Conservation (phyloP, 2,329 filamentous ascomycete genomes). For the Celoporthe dispersa region DNA sequence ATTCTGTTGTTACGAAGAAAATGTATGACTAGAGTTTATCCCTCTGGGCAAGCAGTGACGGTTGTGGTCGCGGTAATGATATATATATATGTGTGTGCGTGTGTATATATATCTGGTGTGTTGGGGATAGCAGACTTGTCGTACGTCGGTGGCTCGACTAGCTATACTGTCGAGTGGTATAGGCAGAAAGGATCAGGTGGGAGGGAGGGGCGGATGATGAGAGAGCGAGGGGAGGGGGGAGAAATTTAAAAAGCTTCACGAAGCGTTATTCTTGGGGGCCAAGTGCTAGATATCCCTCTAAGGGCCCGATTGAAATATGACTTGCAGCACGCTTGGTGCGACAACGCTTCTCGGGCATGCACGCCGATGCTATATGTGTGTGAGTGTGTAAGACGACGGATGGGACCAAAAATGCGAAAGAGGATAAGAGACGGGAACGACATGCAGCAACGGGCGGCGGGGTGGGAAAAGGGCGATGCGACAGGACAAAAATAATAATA, state of each 20-base stretch:
- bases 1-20: not conserved
- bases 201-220: not conserved
- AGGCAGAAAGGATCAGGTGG: not conserved
- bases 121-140: not conserved
- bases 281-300: not conserved
- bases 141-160: not conserved
- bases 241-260: slow-evolving; percentile 7
- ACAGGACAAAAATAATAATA: slow-evolving; percentile 8
- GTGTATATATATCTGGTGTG: not conserved
- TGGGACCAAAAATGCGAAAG: not conserved
- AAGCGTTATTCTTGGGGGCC: slow-evolving; percentile 8
- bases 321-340: slow-evolving; percentile 18
- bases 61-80: not conserved
- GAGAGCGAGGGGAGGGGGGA: not conserved
- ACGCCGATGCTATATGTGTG: slow-evolving; percentile 2
- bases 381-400: not conserved
- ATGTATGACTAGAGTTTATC: not conserved
- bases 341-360: slow-evolving; percentile 3
- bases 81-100: not conserved
- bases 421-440: slow-evolving; percentile 6
- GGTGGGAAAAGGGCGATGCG: not conserved
- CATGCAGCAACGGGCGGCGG: not conserved
- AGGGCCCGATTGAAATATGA: slow-evolving; percentile 1
- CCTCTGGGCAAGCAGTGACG: not conserved
- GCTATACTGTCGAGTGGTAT: not conserved